Evolutionary conservation across 2,329 filamentous ascomycete genomes (phyloP), one percentile per base, ranked within the genome.

Genomic region (Endoconidiophora polonica): DNA sequence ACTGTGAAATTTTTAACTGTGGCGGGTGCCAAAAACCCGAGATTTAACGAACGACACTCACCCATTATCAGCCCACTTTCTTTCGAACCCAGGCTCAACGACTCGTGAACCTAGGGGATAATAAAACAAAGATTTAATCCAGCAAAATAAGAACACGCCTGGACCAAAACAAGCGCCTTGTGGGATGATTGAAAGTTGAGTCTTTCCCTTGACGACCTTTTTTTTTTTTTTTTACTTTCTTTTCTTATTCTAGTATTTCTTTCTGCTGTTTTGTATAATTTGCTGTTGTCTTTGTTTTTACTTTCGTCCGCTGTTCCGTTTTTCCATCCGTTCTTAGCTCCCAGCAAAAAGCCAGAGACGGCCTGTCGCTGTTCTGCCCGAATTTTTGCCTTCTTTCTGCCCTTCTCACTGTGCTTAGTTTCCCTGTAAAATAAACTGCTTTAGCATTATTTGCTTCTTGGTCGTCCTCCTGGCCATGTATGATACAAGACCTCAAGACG

Each of bases 31-130:
- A 48, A 48, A 41, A 24, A 22, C 14, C n/a, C 5, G 14, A n/a
- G 7, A 37, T 29, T 45, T 45, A 52, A 52, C 50, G 50, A 52
- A 52, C 50, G 50, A 52, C 50, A 52, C 50, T 52, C 23, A 26
- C 37, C 41, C 50, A 52, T 48, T 29, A 52, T 52, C 50, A 52
- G 50, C 50, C 50, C 50, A 52, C 46, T 52, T 52, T 42, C 36
- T 36, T 23, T 29, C 26, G n/a, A 44, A 48, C 50, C 42, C 41
- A 42, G 41, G 50, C 40, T 29, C 39, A 39, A 24, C 26, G 45
- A 39, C 37, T 37, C 12, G 41, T 33, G 29, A 33, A 33, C 29
- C 29, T 33, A 12, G 7, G 4, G 29, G 16, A 18, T 18, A 33
- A 9, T 33, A 33, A 33, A 39, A 36, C 20, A 22, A 10, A 18